Conservation (phyloP, 1,139 yeast genomes). For the Candida dubliniensis region DNA sequence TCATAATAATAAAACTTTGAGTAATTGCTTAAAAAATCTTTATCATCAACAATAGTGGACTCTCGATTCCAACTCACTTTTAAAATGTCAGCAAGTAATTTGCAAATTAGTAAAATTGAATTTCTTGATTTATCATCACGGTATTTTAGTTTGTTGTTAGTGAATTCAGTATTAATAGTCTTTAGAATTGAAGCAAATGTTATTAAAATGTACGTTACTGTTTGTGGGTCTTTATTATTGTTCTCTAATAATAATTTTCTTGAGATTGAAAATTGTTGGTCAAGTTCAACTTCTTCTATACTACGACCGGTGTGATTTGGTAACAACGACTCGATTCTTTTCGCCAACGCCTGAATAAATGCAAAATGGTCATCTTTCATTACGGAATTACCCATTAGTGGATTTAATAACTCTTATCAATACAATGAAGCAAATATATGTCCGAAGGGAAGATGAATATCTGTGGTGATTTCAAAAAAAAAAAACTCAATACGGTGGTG, state of each 20-base stretch:
- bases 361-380: too few species aligned
- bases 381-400: too few species aligned
- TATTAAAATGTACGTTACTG: conserved; percentile 17
- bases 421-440: too few species aligned
- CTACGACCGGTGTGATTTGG: conserved; percentile 43
- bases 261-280: conserved; percentile 40
- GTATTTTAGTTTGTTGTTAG: conserved; percentile 26
- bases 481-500: too few species aligned
- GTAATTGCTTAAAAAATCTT: conserved; percentile 22
- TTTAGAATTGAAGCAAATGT: conserved; percentile 18
- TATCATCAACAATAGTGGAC: conserved; percentile 15
- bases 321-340: conserved; percentile 35
- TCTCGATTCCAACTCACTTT: conserved; percentile 30
- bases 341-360: conserved; percentile 23
- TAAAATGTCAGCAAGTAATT: conserved; percentile 32
- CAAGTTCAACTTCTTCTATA: conserved; percentile 45
- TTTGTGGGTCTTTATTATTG: conserved; percentile 16
- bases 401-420: too few species aligned
- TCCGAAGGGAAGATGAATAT: too few species aligned
- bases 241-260: conserved; percentile 30
- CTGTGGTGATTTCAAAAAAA: too few species aligned
- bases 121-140: conserved; percentile 34
- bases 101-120: conserved; percentile 36
- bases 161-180: conserved; percentile 30
- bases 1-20: conserved; percentile 25